phyloP scores from a whole-genome alignment of 2,329 filamentous ascomycete genomes.

The Daldinia eschscholtzii region DNA sequence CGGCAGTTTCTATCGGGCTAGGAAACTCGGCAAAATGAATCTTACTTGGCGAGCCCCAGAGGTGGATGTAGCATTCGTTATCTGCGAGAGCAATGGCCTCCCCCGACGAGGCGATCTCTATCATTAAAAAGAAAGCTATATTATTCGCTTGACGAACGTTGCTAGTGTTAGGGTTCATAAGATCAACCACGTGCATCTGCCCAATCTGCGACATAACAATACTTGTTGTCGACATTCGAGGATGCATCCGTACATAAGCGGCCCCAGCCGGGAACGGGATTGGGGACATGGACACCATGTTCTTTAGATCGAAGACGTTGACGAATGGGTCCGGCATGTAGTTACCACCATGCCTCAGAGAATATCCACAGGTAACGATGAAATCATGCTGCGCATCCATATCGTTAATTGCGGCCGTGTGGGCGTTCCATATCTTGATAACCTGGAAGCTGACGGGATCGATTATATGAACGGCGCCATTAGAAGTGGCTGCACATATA shows the following conservation, averaged over 20 bases:
- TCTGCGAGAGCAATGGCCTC: conserved; percentile 87
- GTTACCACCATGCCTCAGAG: conserved; percentile 80
- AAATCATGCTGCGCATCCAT: conserved; percentile 98
- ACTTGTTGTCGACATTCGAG: conserved; percentile 92
- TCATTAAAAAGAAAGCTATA: conserved; percentile 77
- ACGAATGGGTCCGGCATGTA: conserved; percentile 92
- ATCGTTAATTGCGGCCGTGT: conserved; percentile 89
- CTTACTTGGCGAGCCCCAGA: conserved; percentile 90
- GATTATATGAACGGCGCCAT: conserved; percentile 85
- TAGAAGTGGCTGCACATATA: conserved; percentile 90
- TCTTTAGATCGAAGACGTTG: conserved; percentile 96
- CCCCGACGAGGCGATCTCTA: conserved; percentile 89
- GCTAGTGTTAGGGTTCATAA: conserved; percentile 92
- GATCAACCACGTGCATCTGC: conserved; percentile 94
- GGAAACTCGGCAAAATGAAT: conserved; percentile 88
- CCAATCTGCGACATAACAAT: conserved; percentile 93
- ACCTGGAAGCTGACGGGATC: conserved; percentile 83
- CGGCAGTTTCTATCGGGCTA: conserved; percentile 81
- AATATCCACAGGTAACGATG: conserved; percentile 94
- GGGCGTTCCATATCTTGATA: conserved; percentile 90
- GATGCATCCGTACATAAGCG: conserved; percentile 96
- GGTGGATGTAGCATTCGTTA: conserved; percentile 80
- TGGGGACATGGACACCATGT: conserved; percentile 85
- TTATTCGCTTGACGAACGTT: conserved; percentile 87
- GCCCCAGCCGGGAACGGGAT: conserved; percentile 94